Percentiles rank a stretch among this genome's conserved stretches.
Conservation (phyloP, 768 basidiomycete genomes). For the Clavulina sp. region DNA sequence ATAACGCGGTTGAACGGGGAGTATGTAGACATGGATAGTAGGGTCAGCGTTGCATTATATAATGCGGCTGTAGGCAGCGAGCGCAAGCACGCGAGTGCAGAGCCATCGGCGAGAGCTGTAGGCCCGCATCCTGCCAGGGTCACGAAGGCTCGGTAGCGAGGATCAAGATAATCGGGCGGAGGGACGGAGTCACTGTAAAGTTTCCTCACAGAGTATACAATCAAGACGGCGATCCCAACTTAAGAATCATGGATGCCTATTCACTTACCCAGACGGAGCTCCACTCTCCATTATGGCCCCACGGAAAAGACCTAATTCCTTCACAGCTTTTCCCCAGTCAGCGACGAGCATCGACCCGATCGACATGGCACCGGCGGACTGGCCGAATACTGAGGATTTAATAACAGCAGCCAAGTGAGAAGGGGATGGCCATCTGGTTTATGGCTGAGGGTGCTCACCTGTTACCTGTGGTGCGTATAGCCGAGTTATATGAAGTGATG, state of each 20-base stretch:
- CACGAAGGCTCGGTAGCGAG: no score
- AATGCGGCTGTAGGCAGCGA: not conserved
- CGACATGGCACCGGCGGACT: not conserved
- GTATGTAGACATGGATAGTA: no score
- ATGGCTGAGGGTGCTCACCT: not conserved
- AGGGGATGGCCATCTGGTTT: not conserved
- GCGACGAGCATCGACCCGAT: not conserved
- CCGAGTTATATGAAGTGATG: no score
- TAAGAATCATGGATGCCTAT: no score
- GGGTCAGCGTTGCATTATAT: no score
- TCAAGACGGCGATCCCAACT: no score
- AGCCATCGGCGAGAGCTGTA: not conserved
- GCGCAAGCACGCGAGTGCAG: not conserved
- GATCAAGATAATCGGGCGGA: no score
- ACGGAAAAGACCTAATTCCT: not conserved
- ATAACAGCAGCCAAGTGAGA: not conserved
- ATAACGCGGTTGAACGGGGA: not conserved
- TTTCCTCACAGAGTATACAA: no score
- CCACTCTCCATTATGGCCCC: not conserved
- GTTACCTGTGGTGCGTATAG: no score
- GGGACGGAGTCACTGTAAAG: no score
- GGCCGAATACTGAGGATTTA: constrained; percentile 1
- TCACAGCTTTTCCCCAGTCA: not conserved
- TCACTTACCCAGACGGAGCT: not conserved
- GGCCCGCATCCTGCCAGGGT: not conserved